Percentiles rank a stretch among this genome's conserved stretches.
These are phyloP conservation scores for Emergomyces orientalis DNA, from an alignment of 2,329 filamentous ascomycete species.

Conservation along the genomic window DNA sequence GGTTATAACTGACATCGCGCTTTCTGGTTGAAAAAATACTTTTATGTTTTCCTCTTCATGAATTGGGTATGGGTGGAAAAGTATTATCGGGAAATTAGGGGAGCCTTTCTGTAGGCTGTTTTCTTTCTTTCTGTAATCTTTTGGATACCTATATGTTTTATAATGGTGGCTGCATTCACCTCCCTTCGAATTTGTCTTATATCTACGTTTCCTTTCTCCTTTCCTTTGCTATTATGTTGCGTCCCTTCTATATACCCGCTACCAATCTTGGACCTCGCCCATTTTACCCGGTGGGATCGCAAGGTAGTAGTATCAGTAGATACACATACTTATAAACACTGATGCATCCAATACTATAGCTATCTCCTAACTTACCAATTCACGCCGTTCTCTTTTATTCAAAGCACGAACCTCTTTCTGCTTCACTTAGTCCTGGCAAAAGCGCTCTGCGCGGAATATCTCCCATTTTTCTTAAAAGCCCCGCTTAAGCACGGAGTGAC, in stretches of 20 bases:
- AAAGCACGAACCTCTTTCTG: not conserved
- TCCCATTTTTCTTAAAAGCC: not conserved
- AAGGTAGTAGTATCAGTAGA: not conserved
- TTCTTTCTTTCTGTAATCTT: not conserved
- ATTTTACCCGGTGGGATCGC: not conserved
- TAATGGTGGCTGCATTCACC: not conserved
- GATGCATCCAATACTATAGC: not conserved
- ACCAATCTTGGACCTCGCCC: not conserved
- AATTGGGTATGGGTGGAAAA: not conserved
- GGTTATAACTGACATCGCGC: not conserved
- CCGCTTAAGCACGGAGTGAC: not conserved
- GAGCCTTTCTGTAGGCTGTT: not conserved
- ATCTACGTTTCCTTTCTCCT: not conserved
- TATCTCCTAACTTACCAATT: too few species aligned
- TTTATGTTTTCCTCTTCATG: not conserved
- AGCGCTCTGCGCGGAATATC: not conserved
- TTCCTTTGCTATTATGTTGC: not conserved
- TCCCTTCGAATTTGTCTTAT: constrained; percentile 1
- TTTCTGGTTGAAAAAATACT: not conserved
- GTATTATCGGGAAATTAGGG: not conserved
- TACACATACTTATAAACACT: not conserved
- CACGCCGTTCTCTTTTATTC: not conserved
- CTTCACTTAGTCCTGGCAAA: not conserved
- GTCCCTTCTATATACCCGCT: not conserved
- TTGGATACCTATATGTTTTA: not conserved